These are phyloP conservation scores for Ambrosia trifida DNA, from an alignment of 129 eudicot genomes.

Conservation along the genomic window DNA sequence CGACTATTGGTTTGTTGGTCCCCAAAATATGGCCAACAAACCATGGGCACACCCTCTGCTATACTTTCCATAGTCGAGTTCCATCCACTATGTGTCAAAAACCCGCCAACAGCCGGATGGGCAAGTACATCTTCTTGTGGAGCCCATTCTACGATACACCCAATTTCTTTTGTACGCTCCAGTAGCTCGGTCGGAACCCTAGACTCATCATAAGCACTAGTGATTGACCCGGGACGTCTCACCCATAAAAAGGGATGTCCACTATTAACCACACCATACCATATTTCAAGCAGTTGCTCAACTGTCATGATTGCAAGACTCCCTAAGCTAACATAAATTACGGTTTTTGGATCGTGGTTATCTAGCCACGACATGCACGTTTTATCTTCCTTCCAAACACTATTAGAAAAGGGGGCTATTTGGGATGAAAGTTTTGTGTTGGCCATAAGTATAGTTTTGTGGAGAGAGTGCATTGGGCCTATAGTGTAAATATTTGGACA, in stretches of 20 bases:
- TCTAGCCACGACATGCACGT: conserved; percentile 54
- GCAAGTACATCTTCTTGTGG: conserved; percentile 66
- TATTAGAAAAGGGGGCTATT: conserved; percentile 17
- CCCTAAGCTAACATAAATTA: conserved; percentile 34
- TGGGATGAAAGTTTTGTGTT: neutral
- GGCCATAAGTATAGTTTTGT: conserved; percentile 25
- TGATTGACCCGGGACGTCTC: conserved; percentile 38
- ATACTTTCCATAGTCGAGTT: conserved; percentile 68
- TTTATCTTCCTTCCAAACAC: conserved; percentile 53
- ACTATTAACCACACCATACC: conserved; percentile 56
- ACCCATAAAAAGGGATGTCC: conserved; percentile 51
- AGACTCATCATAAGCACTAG: conserved; percentile 19
- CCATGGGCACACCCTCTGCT: conserved; percentile 57
- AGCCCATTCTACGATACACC: conserved; percentile 57
- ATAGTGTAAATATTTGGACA: conserved; percentile 40
- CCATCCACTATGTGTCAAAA: conserved; percentile 71
- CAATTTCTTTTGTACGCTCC: conserved; percentile 47
- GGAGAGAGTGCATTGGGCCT: conserved; percentile 37
- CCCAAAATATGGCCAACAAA: conserved; percentile 53
- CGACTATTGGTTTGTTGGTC: conserved; percentile 67
- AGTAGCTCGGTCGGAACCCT: conserved; percentile 30
- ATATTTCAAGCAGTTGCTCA: conserved; percentile 48
- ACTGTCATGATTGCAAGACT: conserved; percentile 39
- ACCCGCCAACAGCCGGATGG: conserved; percentile 53
- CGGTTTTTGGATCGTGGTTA: conserved; percentile 29